Evolutionary conservation across 306 rosid species (phyloP), one percentile per base, ranked within the genome.

Genomic region (Prunus mume): DNA sequence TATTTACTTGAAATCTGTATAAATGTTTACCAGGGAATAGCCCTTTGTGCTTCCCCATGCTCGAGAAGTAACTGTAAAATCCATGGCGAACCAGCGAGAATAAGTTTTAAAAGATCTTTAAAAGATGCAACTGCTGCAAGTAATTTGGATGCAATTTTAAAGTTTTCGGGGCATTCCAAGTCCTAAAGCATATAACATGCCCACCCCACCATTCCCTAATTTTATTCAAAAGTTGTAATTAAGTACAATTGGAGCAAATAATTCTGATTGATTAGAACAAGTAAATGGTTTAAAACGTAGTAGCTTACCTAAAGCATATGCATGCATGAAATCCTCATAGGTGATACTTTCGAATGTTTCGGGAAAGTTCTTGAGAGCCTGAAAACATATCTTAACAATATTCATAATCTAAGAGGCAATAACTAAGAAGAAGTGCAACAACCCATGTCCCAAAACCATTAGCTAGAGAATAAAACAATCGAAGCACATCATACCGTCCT

Each of bases 41-140:
- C 96, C 96, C 81, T 81, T 86, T 49, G 79, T 74, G 87, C 90
- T 72, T 86, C 89, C 90, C 96, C 98, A 91, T 58, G 96, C 98
- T 79, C 98, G 85, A 86, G 96, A 93, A 84, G 88, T 87, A 89
- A 93, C 96, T 91, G 94, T 50, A 25, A 62, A 82, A 77, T 79
- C 73, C 82, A 81, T 51, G 74, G 47, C 34, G 20, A 80, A 73
- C 80, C 19, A 67, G 51, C 82, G 38, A 84, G 82, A 65, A 79
- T 69, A 72, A 50, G 58, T 66, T 50, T 28, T n/a, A 69, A 19
- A 38, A 45, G 50, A 79, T 22, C 52, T 52, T 5, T 9, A 64
- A 61, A 22, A 27, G 49, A 14, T 52, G 54, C 15, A 74, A 81
- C 25, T 67, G 28, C 47, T 1, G 19, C 52, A 14, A 62, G 13